phyloP scores from a whole-genome alignment of 2,329 filamentous ascomycete genomes.

The Phaeosphaeriaceae sp. region DNA sequence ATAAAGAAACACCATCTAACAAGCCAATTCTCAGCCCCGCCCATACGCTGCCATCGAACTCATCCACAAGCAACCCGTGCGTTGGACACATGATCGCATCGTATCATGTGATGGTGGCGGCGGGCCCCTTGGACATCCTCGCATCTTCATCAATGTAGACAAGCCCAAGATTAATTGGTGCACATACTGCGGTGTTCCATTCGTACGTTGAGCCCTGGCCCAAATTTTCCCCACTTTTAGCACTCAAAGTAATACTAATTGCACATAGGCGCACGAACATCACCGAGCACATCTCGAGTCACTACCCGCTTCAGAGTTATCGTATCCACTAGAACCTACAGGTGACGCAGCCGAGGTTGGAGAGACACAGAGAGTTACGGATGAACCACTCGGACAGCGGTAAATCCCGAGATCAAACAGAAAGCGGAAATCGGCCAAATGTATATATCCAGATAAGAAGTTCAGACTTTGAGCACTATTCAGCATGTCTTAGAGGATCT shows the following conservation, averaged over 20 bases:
- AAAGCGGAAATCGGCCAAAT: not conserved
- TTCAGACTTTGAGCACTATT: no score
- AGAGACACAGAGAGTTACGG: constrained; percentile 64
- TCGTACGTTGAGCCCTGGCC: constrained; percentile 67
- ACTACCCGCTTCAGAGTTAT: constrained; percentile 75
- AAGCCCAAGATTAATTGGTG: constrained; percentile 92
- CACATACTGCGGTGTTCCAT: constrained; percentile 92
- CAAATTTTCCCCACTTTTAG: not conserved
- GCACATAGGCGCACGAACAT: constrained; percentile 80
- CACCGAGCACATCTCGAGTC: constrained; percentile 85
- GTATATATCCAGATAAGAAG: not conserved
- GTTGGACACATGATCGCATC: constrained; percentile 82
- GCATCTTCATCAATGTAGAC: constrained; percentile 97
- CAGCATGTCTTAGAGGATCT: no score
- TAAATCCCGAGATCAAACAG: constrained; percentile 42
- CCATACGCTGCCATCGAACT: constrained; percentile 90
- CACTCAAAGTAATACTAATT: constrained; percentile 8
- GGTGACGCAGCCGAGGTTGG: constrained; percentile 65
- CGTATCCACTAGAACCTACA: constrained; percentile 77
- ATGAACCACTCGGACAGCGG: constrained; percentile 66
- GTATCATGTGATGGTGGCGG: constrained; percentile 93
- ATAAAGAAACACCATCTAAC: constrained; percentile 25
- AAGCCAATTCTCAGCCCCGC: constrained; percentile 68
- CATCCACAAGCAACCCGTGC: constrained; percentile 93
- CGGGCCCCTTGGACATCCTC: constrained; percentile 86